phyloP scores from a whole-genome alignment of 768 basidiomycete genomes.

The Mycena albidolilacea region DNA sequence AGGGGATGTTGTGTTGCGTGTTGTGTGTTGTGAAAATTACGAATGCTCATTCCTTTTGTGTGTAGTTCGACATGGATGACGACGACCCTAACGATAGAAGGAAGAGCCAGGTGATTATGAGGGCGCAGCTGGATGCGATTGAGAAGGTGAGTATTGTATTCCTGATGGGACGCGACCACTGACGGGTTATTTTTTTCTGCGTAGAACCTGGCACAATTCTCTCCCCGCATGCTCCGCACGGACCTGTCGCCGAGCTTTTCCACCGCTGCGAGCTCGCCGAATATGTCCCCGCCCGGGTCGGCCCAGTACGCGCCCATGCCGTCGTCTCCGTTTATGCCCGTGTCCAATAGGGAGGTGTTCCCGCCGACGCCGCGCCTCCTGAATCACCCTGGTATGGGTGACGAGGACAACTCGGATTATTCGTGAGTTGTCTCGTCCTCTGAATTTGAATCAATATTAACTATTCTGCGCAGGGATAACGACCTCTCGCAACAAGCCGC shows the following conservation, averaged over 20 bases:
- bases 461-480: slow-evolving; percentile 4
- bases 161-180: background rate
- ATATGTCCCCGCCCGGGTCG: slow-evolving; percentile 52
- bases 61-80: slow-evolving; percentile 79
- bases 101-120: slow-evolving; percentile 82
- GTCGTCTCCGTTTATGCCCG: slow-evolving; percentile 18
- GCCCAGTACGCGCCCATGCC: background rate
- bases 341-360: slow-evolving; percentile 49
- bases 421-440: slow-evolving; percentile 9
- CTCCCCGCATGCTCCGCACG: slow-evolving; percentile 66
- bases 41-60: background rate
- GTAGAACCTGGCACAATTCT: slow-evolving; percentile 77
- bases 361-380: slow-evolving; percentile 57
- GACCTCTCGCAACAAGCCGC: slow-evolving; percentile 41
- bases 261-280: slow-evolving; percentile 37
- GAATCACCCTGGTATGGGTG: slow-evolving; percentile 44
- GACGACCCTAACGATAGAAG: slow-evolving; percentile 82
- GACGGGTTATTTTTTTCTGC: background rate
- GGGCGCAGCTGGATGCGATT: slow-evolving; percentile 83
- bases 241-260: slow-evolving; percentile 48
- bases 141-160: slow-evolving; percentile 65
- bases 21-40: too few species aligned
- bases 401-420: slow-evolving; percentile 29
- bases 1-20: too few species aligned
- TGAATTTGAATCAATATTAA: background rate